A percentile compares a stretch with the other conserved stretches of the same genome.
phyloP scores from a whole-genome alignment of 2,329 filamentous ascomycete species.

The Fusarium marasasianum region DNA sequence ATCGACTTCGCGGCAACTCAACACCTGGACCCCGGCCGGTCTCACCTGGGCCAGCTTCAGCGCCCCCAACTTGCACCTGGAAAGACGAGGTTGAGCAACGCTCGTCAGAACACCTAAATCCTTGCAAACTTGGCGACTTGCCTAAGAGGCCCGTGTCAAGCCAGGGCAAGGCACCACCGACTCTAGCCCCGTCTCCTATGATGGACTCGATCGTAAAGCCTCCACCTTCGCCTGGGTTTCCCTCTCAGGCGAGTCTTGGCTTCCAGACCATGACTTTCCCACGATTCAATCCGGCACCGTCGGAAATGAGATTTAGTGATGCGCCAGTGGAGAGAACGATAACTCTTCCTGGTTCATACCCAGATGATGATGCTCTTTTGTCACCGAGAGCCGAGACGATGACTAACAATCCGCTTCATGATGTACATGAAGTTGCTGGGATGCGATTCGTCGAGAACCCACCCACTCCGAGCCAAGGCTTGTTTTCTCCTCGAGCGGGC shows the following conservation, averaged over 20 bases:
- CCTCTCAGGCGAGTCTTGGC: constrained; percentile 52
- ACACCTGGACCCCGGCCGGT: constrained; percentile 61
- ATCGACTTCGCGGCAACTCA: constrained; percentile 62
- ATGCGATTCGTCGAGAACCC: constrained; percentile 64
- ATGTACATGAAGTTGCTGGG: constrained; percentile 54
- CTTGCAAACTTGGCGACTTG: constrained; percentile 38
- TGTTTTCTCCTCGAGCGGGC: constrained; percentile 63
- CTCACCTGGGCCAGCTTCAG: constrained; percentile 72
- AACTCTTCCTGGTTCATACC: constrained; percentile 46
- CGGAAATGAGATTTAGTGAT: constrained; percentile 23
- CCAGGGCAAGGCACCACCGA: constrained; percentile 25
- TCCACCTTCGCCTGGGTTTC: constrained; percentile 58
- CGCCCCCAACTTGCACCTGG: constrained; percentile 72
- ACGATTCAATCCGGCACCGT: constrained; percentile 31
- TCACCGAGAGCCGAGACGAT: constrained; percentile 79
- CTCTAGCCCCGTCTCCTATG: constrained; percentile 16
- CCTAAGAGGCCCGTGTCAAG: constrained; percentile 51
- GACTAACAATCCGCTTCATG: constrained; percentile 72
- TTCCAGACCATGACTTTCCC: constrained; percentile 52
- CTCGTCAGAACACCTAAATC: constrained; percentile 18
- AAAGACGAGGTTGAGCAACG: constrained; percentile 57
- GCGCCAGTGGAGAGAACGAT: constrained; percentile 48
- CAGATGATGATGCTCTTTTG: constrained; percentile 67
- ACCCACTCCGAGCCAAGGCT: constrained; percentile 60
- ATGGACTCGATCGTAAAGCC: constrained; percentile 48